Percentiles rank a stretch among this genome's conserved stretches.
phyloP scores from a whole-genome alignment of 306 rosid genomes.

The Sophora flavescens region DNA sequence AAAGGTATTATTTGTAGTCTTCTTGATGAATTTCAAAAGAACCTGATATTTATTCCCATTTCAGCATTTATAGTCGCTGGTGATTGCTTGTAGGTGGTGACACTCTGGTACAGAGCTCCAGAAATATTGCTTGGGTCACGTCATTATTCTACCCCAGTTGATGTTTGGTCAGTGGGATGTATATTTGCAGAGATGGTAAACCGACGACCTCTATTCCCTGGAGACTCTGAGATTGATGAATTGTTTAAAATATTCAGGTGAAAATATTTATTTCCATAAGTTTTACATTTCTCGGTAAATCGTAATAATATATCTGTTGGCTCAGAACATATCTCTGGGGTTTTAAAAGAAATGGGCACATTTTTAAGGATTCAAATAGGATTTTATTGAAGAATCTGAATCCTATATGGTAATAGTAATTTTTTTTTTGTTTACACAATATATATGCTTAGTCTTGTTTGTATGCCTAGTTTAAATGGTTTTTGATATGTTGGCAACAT shows the following conservation, averaged over 20 bases:
- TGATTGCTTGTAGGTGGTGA: slow-evolving; percentile 78
- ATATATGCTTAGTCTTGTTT: neutral
- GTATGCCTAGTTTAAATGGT: neutral
- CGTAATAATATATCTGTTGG: slow-evolving; percentile 1
- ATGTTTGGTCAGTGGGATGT: slow-evolving; percentile 99
- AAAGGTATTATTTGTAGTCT: slow-evolving; percentile 11
- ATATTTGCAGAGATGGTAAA: slow-evolving; percentile 99
- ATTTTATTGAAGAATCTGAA: slow-evolving; percentile 20
- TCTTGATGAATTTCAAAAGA: neutral
- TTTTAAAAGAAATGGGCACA: slow-evolving; percentile 1
- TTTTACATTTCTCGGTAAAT: neutral
- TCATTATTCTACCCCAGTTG: slow-evolving; percentile 98
- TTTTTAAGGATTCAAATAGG: slow-evolving; percentile 10
- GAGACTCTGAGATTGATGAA: slow-evolving; percentile 99
- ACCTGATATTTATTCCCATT: slow-evolving; percentile 3
- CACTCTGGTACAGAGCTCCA: slow-evolving; percentile 99
- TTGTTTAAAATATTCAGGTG: slow-evolving; percentile 96
- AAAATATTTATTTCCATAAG: slow-evolving; percentile 37
- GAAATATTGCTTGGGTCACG: slow-evolving; percentile 99
- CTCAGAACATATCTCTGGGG: neutral
- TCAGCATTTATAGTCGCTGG: slow-evolving; percentile 32
- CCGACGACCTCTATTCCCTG: slow-evolving; percentile 91
- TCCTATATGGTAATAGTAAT: neutral
- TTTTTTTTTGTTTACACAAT: neutral
- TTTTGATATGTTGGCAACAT: neutral